Base-by-base conservation (phyloP, 441 rosid genomes). In the Syzygium syzygioides region DNA sequence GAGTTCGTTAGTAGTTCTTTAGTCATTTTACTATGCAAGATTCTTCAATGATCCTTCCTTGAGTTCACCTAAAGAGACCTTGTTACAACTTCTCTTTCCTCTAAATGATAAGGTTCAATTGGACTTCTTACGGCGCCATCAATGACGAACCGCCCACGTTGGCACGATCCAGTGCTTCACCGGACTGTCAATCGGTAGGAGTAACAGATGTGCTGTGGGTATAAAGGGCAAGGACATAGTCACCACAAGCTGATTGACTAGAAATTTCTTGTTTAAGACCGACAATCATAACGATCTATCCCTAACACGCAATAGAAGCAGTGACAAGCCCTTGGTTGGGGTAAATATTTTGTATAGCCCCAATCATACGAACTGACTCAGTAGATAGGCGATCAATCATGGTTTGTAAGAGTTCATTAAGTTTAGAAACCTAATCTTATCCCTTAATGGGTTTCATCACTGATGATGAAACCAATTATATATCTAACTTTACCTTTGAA, bases 161-260 rank as follows among this genome's bases (percentile, higher is more conserved):
- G 19, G 5, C 19, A 1, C 20, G 9, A 32, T 66, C 13, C 14
- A 4, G 19, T 37, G 10, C 3, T 68, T 34, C 7, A 68, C 3
- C 4, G 0, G 6, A 34, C 8, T 2, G 1, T 19, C 48, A 34
- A 1, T 34, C 0, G 0, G 2, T 19, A 68, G 2, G 26, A 68
- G 23, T 0, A 53, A 53, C 5, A 7, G 1, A 57, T 14, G 59
- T 3, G 25, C 23, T 4, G 25, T 1, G 10, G 3, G 26, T 20
- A 9, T 25, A 20, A 55, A 55, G 62, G 62, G n/a, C n/a, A 57
- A 4, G 62, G 62, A 9, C 62, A 4, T 9, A 1, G 6, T 23
- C 13, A 23, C 5, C 12, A 2, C 1, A n/a, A 57, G 14, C 14
- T 10, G 25, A 3, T 7, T 6, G 8, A 55, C n/a, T 2, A 57